These are phyloP conservation scores for Hyphodiscus hymeniophilus DNA, from an alignment of 495 filamentous ascomycete genomes.

Conservation along the genomic window DNA sequence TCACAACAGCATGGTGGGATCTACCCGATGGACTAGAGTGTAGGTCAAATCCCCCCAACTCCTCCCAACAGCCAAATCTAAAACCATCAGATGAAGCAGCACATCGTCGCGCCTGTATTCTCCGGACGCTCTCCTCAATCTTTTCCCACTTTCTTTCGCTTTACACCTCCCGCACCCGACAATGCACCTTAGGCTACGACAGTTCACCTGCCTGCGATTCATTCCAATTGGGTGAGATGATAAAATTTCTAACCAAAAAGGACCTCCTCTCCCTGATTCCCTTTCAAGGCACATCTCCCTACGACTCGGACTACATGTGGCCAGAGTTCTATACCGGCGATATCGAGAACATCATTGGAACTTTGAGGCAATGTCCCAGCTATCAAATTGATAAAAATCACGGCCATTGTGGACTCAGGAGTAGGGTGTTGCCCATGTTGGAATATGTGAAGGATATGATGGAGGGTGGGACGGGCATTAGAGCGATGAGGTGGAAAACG, in stretches of 20 bases:
- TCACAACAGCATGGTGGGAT: constrained; percentile 57
- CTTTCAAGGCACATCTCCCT: constrained; percentile 32
- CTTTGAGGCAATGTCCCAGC: constrained; percentile 53
- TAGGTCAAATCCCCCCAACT: constrained; percentile 25
- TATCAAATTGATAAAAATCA: constrained; percentile 80
- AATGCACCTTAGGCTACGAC: constrained; percentile 73
- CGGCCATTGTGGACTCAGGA: constrained; percentile 66
- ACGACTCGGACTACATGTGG: constrained; percentile 25
- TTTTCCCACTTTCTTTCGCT: constrained; percentile 62
- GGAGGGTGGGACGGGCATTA: constrained; percentile 36
- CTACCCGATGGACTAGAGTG: constrained; percentile 68
- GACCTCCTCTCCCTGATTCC: constrained; percentile 38
- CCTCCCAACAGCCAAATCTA: constrained; percentile 6
- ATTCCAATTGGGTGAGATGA: constrained; percentile 80
- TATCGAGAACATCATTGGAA: constrained; percentile 42
- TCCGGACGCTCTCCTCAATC: constrained; percentile 69
- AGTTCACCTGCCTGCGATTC: constrained; percentile 70
- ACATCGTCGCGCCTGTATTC: constrained; percentile 57
- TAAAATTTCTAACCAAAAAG: constrained; percentile 63
- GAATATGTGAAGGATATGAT: constrained; percentile 53
- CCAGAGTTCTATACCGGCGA: constrained; percentile 33
- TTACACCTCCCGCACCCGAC: constrained; percentile 51
- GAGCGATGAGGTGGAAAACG: constrained; percentile 35
- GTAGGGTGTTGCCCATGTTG: constrained; percentile 56
- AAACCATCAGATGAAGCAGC: constrained; percentile 56